Evolutionary conservation across 805 yeast species (phyloP).

Genomic region (Torulaspora franciscae): DNA sequence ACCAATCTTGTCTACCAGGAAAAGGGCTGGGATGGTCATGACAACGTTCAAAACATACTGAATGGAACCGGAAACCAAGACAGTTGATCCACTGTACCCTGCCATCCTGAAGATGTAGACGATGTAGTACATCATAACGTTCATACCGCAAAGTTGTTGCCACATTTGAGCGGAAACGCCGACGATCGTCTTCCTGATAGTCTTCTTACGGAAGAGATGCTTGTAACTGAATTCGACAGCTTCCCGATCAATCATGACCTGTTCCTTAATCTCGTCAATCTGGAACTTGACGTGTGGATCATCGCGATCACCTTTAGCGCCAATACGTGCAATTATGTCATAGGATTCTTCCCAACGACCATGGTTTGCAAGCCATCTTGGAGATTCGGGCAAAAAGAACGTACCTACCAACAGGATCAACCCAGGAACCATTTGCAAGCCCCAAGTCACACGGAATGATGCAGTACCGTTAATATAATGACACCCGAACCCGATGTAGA

Average conservation of each 20-base stretch:
- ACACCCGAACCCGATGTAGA: slow-evolving; percentile 69
- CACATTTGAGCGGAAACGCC: slow-evolving; percentile 64
- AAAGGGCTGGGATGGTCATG: slow-evolving; percentile 53
- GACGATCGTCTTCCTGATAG: slow-evolving; percentile 52
- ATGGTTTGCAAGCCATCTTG: slow-evolving; percentile 61
- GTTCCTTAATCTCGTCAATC: slow-evolving; percentile 31
- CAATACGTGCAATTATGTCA: slow-evolving; percentile 40
- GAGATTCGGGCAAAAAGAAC: slow-evolving; percentile 56
- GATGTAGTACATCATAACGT: slow-evolving; percentile 63
- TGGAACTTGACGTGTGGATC: slow-evolving; percentile 21
- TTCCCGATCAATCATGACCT: slow-evolving; percentile 32
- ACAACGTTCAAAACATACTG: slow-evolving; percentile 52
- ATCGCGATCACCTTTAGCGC: slow-evolving; percentile 28
- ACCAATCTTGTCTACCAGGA: slow-evolving; percentile 56
- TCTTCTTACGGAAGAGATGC: slow-evolving; percentile 45
- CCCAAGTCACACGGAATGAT: slow-evolving; percentile 77
- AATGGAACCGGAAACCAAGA: slow-evolving; percentile 49
- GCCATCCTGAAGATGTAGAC: slow-evolving; percentile 63
- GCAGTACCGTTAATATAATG: slow-evolving; percentile 48
- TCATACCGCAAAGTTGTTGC: slow-evolving; percentile 69
- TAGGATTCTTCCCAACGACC: slow-evolving; percentile 50
- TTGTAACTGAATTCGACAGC: slow-evolving; percentile 41
- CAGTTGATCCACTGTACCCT: slow-evolving; percentile 52
- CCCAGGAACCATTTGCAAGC: slow-evolving; percentile 62
- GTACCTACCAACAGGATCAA: slow-evolving; percentile 38